These are phyloP conservation scores for Arthrobotrys pseudoclavata DNA, from an alignment of 2,329 filamentous ascomycete genomes.

Conservation along the genomic window DNA sequence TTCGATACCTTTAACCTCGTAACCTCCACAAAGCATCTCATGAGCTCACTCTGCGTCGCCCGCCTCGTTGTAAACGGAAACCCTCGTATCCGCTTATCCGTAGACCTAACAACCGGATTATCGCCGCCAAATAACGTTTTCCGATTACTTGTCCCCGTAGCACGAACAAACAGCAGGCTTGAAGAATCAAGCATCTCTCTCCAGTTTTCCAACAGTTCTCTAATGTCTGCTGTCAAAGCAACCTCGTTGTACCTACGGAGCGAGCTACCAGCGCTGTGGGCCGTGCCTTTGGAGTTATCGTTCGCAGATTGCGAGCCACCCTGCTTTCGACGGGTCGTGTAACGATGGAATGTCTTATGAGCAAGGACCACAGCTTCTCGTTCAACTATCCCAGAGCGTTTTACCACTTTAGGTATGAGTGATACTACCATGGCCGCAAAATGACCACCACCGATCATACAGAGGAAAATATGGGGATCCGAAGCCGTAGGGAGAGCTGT, in stretches of 20 bases:
- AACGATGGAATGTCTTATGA: constrained; percentile 97
- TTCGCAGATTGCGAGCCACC: constrained; percentile 95
- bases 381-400: constrained; percentile 78
- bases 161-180: constrained; percentile 88
- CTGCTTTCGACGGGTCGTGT: constrained; percentile 95
- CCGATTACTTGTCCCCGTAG: constrained; percentile 87
- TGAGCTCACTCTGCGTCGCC: constrained; percentile 92
- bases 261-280: constrained; percentile 91
- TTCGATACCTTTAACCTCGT: constrained; percentile 88
- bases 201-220: constrained; percentile 85
- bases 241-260: constrained; percentile 94
- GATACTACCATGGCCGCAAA: constrained; percentile 97
- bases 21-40: constrained; percentile 93
- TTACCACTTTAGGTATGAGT: constrained; percentile 82
- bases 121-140: constrained; percentile 93
- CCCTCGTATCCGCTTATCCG: constrained; percentile 83
- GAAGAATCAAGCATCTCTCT: constrained; percentile 85
- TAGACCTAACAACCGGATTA: constrained; percentile 81
- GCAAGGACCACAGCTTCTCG: constrained; percentile 88
- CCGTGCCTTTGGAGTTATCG: constrained; percentile 91
- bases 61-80: constrained; percentile 95
- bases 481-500: constrained; percentile 77
- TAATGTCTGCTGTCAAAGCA: constrained; percentile 88
- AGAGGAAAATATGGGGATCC: constrained; percentile 88
- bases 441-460: constrained; percentile 98